These are phyloP conservation scores for Microsporum ferrugineum DNA, from an alignment of 2,329 filamentous ascomycete species.

Conservation along the genomic window DNA sequence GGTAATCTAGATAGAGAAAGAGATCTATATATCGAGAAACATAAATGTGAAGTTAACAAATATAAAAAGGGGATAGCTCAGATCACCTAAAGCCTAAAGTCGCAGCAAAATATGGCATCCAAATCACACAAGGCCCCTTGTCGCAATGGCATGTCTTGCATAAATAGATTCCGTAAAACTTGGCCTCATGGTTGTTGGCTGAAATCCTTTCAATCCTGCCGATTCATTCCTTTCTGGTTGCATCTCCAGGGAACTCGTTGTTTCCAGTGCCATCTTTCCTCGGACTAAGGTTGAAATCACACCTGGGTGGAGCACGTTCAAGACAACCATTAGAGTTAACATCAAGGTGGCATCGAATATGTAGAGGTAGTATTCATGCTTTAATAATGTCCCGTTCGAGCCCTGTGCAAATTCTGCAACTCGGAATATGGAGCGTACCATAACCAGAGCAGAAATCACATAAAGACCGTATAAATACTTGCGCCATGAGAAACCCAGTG, in stretches of 20 bases:
- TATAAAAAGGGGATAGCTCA: no score
- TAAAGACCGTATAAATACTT: conserved; percentile 24
- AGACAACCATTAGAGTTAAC: conserved; percentile 17
- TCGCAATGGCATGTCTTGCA: conserved; percentile 12
- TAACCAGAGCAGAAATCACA: conserved; percentile 20
- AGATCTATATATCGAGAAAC: not conserved
- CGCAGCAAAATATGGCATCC: not conserved
- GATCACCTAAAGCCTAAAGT: not conserved
- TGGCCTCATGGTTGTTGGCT: not conserved
- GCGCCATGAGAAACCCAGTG: conserved; percentile 20
- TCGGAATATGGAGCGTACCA: conserved; percentile 25
- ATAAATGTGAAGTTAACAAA: not conserved
- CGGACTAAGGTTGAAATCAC: conserved; percentile 6
- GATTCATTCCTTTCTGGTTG: not conserved
- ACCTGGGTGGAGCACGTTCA: conserved; percentile 12
- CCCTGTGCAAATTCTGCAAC: conserved; percentile 25
- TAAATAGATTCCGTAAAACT: conserved; percentile 10
- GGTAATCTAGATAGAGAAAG: no score
- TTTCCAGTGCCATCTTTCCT: not conserved
- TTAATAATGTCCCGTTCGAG: conserved; percentile 22
- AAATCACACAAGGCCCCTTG: conserved; percentile 8
- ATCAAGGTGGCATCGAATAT: conserved; percentile 25
- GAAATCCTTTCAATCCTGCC: not conserved
- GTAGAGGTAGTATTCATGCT: conserved; percentile 23
- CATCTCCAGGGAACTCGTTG: conserved; percentile 2